Evolutionary conservation across 257 asterid species (phyloP).

Genomic region (Perilla frutescens): DNA sequence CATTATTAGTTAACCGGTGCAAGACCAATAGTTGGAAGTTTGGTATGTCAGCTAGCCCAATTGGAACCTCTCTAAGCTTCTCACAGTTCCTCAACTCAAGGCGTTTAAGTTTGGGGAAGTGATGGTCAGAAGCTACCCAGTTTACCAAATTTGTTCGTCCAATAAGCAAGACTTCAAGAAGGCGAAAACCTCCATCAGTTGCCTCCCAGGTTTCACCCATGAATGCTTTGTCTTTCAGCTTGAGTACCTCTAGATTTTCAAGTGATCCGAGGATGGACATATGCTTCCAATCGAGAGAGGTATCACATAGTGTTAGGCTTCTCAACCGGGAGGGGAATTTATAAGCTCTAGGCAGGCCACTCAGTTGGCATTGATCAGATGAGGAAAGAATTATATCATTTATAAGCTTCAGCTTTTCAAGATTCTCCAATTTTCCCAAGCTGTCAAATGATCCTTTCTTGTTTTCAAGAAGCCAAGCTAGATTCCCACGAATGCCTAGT

Average conservation of each 20-base stretch:
- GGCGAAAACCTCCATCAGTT: conserved; percentile 37
- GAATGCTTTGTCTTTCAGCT: conserved; percentile 41
- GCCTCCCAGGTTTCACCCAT: conserved; percentile 36
- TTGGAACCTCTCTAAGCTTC: conserved; percentile 32
- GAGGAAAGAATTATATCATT: conserved; percentile 38
- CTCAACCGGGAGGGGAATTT: conserved; percentile 40
- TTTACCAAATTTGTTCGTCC: conserved; percentile 32
- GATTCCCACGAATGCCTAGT: conserved; percentile 49
- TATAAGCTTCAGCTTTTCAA: conserved; percentile 52
- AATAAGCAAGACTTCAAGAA: conserved; percentile 39
- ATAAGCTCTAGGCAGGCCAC: conserved; percentile 38
- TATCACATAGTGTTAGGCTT: conserved; percentile 37
- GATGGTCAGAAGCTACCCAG: conserved; percentile 39
- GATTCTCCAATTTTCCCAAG: conserved; percentile 37
- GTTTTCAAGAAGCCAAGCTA: conserved; percentile 38
- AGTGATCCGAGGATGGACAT: conserved; percentile 38
- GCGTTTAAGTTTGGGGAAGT: conserved; percentile 37
- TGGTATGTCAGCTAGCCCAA: conserved; percentile 37
- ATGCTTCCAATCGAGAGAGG: conserved; percentile 43
- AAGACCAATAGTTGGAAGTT: conserved; percentile 28
- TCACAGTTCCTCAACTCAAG: conserved; percentile 40
- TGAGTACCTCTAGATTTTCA: conserved; percentile 40
- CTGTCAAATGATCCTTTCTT: conserved; percentile 42
- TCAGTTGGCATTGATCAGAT: conserved; percentile 23
- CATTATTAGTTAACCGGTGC: conserved; percentile 10